These are phyloP conservation scores for Apiospora kogelbergensis DNA, from an alignment of 2,329 filamentous ascomycete genomes.

Conservation along the genomic window DNA sequence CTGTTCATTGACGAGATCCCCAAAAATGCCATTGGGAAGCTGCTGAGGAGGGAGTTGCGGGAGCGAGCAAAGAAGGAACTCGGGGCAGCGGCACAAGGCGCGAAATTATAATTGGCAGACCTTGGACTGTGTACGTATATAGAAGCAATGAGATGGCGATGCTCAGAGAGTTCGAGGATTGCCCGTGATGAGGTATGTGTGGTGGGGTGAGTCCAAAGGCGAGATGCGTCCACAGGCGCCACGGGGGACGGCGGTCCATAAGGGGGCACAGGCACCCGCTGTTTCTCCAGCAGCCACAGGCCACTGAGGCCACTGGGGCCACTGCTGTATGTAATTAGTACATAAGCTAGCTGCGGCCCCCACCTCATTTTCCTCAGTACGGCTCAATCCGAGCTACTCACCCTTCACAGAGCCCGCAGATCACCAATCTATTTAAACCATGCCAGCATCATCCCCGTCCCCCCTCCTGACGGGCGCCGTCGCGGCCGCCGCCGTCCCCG, in stretches of 20 bases:
- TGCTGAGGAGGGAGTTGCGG: constrained; percentile 53
- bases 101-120: background rate
- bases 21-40: constrained; percentile 61
- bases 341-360: background rate
- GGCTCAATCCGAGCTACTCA: background rate
- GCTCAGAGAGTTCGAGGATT: background rate
- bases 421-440: background rate
- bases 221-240: no score
- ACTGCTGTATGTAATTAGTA: no score
- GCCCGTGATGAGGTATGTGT: no score
- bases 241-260: no score
- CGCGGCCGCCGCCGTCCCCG: background rate
- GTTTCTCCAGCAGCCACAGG: background rate
- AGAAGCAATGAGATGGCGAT: background rate
- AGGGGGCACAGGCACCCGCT: no score
- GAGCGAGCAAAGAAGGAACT: constrained; percentile 30
- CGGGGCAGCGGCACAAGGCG: background rate
- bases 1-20: constrained; percentile 52
- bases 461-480: background rate
- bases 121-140: background rate
- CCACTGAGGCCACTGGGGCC: no score
- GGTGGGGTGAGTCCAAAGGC: no score
- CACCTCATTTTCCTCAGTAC: background rate
- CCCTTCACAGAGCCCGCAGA: background rate
- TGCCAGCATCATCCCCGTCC: background rate